phyloP scores from a whole-genome alignment of 371 early-diverging fungal species.

The Dinochytrium kinnereticum region DNA sequence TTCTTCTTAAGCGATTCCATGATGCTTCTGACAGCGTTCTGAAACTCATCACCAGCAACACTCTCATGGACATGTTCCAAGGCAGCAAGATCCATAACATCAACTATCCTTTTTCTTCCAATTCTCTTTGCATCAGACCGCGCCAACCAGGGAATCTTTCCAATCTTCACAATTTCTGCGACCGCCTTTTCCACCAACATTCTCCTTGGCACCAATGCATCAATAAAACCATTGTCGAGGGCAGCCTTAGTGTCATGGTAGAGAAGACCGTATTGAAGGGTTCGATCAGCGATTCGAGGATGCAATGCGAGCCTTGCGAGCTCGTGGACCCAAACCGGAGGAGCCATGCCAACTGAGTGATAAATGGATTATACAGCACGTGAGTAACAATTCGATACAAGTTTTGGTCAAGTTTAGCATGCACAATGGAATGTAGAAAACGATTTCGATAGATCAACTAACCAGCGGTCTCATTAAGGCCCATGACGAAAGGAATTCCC shows the following conservation, averaged over 20 bases:
- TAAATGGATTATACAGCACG: not conserved
- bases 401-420: too few species aligned
- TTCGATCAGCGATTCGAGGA: slow-evolving; percentile 22
- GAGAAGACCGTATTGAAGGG: slow-evolving; percentile 28
- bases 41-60: slow-evolving; percentile 33
- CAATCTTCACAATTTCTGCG: slow-evolving; percentile 5
- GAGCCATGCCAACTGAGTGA: slow-evolving; percentile 28
- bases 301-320: slow-evolving; percentile 24
- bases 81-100: slow-evolving; percentile 12
- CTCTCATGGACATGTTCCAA: slow-evolving; percentile 20
- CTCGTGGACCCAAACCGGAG: slow-evolving; percentile 32
- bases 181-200: slow-evolving; percentile 11
- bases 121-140: slow-evolving; percentile 24
- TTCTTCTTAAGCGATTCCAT: slow-evolving; percentile 33
- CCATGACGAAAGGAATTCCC: slow-evolving; percentile 26
- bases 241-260: slow-evolving; percentile 25
- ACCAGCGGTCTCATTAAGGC: slow-evolving; percentile 33
- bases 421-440: too few species aligned
- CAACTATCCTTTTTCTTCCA: slow-evolving; percentile 16
- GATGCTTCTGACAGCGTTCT: slow-evolving; percentile 18
- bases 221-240: slow-evolving; percentile 23
- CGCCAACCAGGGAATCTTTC: slow-evolving; percentile 28
- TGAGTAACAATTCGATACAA: not conserved
- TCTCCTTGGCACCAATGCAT: slow-evolving; percentile 13
- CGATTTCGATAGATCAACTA: not conserved